These are phyloP conservation scores for Candida mattraensis DNA, from an alignment of 805 yeast genomes.

Conservation along the genomic window DNA sequence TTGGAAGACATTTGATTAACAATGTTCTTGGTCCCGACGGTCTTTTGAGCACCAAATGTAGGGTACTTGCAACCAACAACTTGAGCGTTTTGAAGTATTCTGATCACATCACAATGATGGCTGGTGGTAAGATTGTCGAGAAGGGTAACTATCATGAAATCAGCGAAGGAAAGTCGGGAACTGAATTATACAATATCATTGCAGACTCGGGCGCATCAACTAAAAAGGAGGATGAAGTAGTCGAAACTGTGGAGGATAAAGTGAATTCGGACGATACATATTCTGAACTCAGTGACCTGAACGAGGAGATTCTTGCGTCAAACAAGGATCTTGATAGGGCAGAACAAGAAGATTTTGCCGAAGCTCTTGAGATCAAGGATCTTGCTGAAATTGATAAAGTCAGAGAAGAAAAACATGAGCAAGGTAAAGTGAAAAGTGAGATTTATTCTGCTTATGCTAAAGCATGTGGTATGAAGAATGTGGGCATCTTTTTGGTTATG, in stretches of 20 bases:
- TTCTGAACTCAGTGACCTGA: slow-evolving; percentile 21
- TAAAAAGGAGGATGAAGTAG: slow-evolving; percentile 18
- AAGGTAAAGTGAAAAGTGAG: slow-evolving; percentile 89
- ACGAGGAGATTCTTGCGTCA: slow-evolving; percentile 36
- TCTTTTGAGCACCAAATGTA: slow-evolving; percentile 69
- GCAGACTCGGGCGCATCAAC: slow-evolving; percentile 59
- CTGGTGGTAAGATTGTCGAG: slow-evolving; percentile 66
- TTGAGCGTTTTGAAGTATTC: slow-evolving; percentile 81
- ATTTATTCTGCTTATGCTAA: slow-evolving; percentile 81
- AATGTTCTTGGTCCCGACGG: slow-evolving; percentile 84
- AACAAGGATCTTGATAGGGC: slow-evolving; percentile 58
- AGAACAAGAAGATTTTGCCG: slow-evolving; percentile 47
- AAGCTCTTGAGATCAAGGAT: slow-evolving; percentile 28
- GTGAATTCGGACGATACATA: slow-evolving; percentile 18
- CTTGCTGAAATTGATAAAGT: slow-evolving; percentile 42
- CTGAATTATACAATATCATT: slow-evolving; percentile 55
- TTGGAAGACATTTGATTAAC: slow-evolving; percentile 77
- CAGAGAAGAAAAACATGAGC: slow-evolving; percentile 78
- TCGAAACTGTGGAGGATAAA: slow-evolving; percentile 17
- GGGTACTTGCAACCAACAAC: slow-evolving; percentile 82
- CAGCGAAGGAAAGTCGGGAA: slow-evolving; percentile 33
- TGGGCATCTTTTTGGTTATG: slow-evolving; percentile 53
- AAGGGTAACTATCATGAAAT: slow-evolving; percentile 62
- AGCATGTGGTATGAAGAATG: slow-evolving; percentile 78
- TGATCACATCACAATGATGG: slow-evolving; percentile 63